Evolutionary conservation across 139 green algal genomes (phyloP).

Genomic region (Chlamydomonas applanata): DNA sequence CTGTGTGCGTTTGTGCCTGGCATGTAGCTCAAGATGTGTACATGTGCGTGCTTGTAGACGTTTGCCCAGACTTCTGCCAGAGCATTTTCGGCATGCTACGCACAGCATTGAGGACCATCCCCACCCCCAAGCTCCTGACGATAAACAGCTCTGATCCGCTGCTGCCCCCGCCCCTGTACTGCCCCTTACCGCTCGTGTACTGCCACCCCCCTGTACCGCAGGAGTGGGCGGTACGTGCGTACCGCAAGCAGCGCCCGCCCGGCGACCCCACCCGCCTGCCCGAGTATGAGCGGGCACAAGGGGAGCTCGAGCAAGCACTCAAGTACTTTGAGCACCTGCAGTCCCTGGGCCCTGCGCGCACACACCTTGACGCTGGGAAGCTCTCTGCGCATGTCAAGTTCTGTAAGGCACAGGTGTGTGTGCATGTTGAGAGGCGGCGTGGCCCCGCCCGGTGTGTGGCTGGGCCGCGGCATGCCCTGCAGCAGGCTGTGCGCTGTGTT

Average conservation of each 20-base stretch:
- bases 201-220: conserved; percentile 29
- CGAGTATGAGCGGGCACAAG: conserved; percentile 39
- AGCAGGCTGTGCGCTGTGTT: neutral
- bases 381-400: conserved; percentile 65
- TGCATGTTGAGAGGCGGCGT: too few relatives aligned
- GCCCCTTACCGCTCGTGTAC: too few relatives aligned
- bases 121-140: too few relatives aligned
- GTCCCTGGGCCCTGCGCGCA: conserved; percentile 18
- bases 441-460: too few relatives aligned
- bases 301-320: conserved; percentile 7
- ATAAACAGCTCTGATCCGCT: too few relatives aligned
- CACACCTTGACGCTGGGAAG: conserved; percentile 49
- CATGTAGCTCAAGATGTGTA: too few relatives aligned
- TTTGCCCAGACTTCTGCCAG: neutral
- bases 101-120: too few relatives aligned
- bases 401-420: conserved; percentile 26
- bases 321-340: conserved; percentile 33
- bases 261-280: conserved; percentile 47
- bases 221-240: conserved; percentile 67
- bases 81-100: too few relatives aligned
- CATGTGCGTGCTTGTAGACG: neutral
- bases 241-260: conserved; percentile 47
- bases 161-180: too few relatives aligned
- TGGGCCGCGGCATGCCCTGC: too few relatives aligned
- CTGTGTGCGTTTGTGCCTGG: too few relatives aligned